Evolutionary conservation across 2,329 filamentous ascomycete species (phyloP).

Genomic region (Diaporthe sp.): DNA sequence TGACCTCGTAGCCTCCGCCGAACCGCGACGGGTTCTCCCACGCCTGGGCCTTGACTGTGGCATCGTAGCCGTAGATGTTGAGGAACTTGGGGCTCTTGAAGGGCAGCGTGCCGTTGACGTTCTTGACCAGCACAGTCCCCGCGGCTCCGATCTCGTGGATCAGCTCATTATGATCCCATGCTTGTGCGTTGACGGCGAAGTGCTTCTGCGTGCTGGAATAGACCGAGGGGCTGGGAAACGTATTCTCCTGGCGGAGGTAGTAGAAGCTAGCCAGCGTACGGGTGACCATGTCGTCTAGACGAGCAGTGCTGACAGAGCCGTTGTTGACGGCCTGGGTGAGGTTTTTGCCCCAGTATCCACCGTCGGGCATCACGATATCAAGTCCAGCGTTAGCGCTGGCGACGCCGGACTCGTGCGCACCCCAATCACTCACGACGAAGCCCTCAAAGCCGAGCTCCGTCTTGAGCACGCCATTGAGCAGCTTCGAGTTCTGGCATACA

Average conservation of each 20-base stretch:
- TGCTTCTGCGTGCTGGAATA: slow-evolving; percentile 39
- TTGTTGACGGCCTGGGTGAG: slow-evolving; percentile 72
- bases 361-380: slow-evolving; percentile 78
- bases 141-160: slow-evolving; percentile 40
- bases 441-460: slow-evolving; percentile 73
- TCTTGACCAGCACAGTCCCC: slow-evolving; percentile 70
- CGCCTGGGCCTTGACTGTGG: slow-evolving; percentile 58
- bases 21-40: slow-evolving; percentile 39
- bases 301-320: slow-evolving; percentile 67
- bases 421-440: slow-evolving; percentile 78
- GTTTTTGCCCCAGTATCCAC: slow-evolving; percentile 59
- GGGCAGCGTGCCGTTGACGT: slow-evolving; percentile 69
- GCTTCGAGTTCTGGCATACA: slow-evolving; percentile 77
- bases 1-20: slow-evolving; percentile 70
- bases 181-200: slow-evolving; percentile 38
- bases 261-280: slow-evolving; percentile 45
- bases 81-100: slow-evolving; percentile 68
- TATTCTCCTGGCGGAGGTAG: slow-evolving; percentile 38
- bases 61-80: slow-evolving; percentile 71
- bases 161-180: slow-evolving; percentile 27
- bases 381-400: slow-evolving; percentile 74
- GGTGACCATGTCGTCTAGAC: slow-evolving; percentile 69
- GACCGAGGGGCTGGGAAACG: slow-evolving; percentile 31
- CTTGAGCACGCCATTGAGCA: slow-evolving; percentile 77
- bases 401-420: slow-evolving; percentile 75